A percentile compares a stretch with the other conserved stretches of the same genome.
These are phyloP conservation scores for Plectosphaerella sp. DNA, from an alignment of 2,329 filamentous ascomycete genomes.

Conservation along the genomic window DNA sequence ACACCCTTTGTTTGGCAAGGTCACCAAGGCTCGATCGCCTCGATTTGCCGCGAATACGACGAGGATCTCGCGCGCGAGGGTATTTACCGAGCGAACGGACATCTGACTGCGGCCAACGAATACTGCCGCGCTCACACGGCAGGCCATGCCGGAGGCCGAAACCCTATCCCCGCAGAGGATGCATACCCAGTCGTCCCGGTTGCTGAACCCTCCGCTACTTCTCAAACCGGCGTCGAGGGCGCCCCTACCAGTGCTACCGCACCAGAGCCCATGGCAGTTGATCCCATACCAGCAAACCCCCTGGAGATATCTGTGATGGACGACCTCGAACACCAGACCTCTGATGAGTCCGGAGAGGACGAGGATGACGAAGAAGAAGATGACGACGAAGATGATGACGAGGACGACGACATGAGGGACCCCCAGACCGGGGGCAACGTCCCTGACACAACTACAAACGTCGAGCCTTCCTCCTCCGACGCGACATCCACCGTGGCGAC, in stretches of 20 bases:
- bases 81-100: slow-evolving; percentile 75
- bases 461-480: background rate
- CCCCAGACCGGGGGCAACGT: background rate
- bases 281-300: slow-evolving; percentile 17
- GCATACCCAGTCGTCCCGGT: slow-evolving; percentile 27
- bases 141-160: slow-evolving; percentile 54
- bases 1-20: slow-evolving; percentile 42
- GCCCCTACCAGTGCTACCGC: slow-evolving; percentile 7
- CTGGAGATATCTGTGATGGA: slow-evolving; percentile 15
- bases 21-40: slow-evolving; percentile 21
- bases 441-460: slow-evolving; percentile 14
- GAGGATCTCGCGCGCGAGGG: slow-evolving; percentile 70
- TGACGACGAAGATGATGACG: slow-evolving; percentile 9
- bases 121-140: slow-evolving; percentile 67
- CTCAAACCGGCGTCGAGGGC: slow-evolving; percentile 12
- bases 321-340: slow-evolving; percentile 15
- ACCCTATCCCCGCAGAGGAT: slow-evolving; percentile 64
- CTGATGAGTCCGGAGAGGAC: slow-evolving; percentile 18
- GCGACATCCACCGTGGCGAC: slow-evolving; percentile 29
- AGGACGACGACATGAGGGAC: slow-evolving; percentile 2
- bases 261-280: slow-evolving; percentile 26
- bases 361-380: slow-evolving; percentile 15
- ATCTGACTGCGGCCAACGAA: slow-evolving; percentile 54
- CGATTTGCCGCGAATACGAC: slow-evolving; percentile 21
- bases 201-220: slow-evolving; percentile 12